Evolutionary conservation across 345 rosid genomes (phyloP).

Genomic region (Eucalyptus coolabah): DNA sequence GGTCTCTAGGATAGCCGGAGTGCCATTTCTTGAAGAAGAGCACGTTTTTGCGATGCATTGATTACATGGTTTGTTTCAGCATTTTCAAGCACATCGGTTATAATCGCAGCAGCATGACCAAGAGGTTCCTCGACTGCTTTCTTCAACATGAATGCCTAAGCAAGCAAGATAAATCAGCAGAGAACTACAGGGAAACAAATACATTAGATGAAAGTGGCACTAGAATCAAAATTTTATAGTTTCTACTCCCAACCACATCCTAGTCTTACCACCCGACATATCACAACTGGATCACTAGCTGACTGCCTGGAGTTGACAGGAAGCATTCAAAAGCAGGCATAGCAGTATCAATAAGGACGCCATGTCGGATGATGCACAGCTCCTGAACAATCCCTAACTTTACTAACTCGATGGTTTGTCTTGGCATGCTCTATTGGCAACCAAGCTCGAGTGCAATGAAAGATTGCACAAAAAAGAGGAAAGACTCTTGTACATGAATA

Average conservation of each 20-base stretch:
- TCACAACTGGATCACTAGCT: background rate
- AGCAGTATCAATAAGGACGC: background rate
- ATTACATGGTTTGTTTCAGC: constrained; percentile 81
- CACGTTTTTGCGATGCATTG: constrained; percentile 79
- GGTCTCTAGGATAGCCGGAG: constrained; percentile 47
- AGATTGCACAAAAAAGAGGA: background rate
- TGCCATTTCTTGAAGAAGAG: constrained; percentile 98
- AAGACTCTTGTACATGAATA: background rate
- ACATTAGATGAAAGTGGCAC: background rate
- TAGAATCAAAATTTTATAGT: background rate
- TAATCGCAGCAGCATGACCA: constrained; percentile 93
- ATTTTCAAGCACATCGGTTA: constrained; percentile 82
- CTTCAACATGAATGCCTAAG: constrained; percentile 92
- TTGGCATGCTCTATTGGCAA: background rate
- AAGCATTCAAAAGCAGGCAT: background rate
- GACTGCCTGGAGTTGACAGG: background rate
- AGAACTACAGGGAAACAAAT: background rate
- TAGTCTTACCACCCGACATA: background rate
- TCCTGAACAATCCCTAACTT: background rate
- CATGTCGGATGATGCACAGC: background rate
- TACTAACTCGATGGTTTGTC: background rate
- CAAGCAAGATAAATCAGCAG: background rate
- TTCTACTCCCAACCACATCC: background rate
- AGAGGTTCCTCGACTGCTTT: constrained; percentile 86
- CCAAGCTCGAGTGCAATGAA: background rate